Conservation (phyloP, 495 filamentous ascomycete species). For the Copromyces sp. region DNA sequence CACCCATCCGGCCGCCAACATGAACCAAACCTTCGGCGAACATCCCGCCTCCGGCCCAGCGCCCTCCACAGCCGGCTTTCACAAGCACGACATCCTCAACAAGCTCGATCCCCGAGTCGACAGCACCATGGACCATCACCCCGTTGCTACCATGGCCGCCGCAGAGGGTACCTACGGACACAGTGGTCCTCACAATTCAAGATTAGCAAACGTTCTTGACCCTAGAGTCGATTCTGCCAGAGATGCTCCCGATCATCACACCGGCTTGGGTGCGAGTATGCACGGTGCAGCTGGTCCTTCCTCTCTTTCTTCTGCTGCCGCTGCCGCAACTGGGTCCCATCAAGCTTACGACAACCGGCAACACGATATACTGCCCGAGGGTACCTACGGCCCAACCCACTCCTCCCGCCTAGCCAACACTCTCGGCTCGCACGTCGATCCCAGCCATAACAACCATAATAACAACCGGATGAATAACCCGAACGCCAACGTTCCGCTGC, state of each 20-base stretch:
- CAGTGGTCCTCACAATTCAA: slow-evolving; percentile 28
- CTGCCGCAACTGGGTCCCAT: not conserved
- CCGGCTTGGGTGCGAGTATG: not conserved
- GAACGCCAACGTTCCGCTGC: not conserved
- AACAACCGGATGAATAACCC: slow-evolving; percentile 1
- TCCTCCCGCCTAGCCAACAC: slow-evolving; percentile 23
- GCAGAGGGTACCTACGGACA: slow-evolving; percentile 26
- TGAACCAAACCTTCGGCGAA: slow-evolving; percentile 11
- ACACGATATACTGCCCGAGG: slow-evolving; percentile 15
- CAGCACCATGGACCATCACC: slow-evolving; percentile 36
- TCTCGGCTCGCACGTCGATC: slow-evolving; percentile 6
- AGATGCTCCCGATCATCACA: not conserved
- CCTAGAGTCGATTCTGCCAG: slow-evolving; percentile 15
- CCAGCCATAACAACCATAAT: slow-evolving; percentile 7
- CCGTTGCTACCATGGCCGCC: slow-evolving; percentile 4
- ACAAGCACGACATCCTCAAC: slow-evolving; percentile 52
- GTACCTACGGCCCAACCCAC: slow-evolving; percentile 28
- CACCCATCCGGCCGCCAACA: not conserved
- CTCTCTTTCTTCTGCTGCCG: not conserved
- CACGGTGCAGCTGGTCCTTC: slow-evolving; percentile 6
- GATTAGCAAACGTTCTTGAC: slow-evolving; percentile 26
- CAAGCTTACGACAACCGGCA: slow-evolving; percentile 5
- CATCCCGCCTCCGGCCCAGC: slow-evolving; percentile 21
- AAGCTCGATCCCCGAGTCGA: slow-evolving; percentile 55
- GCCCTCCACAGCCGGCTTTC: slow-evolving; percentile 32